A percentile compares a stretch with the other conserved stretches of the same genome.
Conservation (phyloP, 305 asterid genomes). For the Coffea humblotiana region DNA sequence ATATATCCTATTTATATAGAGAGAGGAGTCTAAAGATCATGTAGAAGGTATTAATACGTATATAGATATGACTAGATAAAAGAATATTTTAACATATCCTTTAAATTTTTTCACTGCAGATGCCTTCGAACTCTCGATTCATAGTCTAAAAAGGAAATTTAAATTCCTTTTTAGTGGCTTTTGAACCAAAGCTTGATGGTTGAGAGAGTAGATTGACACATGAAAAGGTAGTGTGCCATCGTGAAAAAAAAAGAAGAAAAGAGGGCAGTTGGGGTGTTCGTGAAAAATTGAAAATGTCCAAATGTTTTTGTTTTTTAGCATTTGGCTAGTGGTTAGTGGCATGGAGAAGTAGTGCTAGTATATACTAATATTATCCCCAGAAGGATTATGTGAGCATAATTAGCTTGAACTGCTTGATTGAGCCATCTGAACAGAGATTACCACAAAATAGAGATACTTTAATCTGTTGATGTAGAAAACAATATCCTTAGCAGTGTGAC, state of each 20-base stretch:
- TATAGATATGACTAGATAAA: no score
- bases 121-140: no score
- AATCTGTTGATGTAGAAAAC: constrained; percentile 16
- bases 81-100: no score
- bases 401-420: constrained; percentile 19
- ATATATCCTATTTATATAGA: no score
- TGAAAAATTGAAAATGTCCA: constrained; percentile 3
- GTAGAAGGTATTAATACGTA: no score
- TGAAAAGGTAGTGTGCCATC: constrained; percentile 11
- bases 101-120: no score
- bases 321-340: constrained; percentile 19
- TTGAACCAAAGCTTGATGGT: no score
- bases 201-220: background rate
- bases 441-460: constrained; percentile 11
- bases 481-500: constrained; percentile 9
- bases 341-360: constrained; percentile 16
- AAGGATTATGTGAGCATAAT: background rate
- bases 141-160: no score
- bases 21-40: no score
- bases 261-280: constrained; percentile 1
- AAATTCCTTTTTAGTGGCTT: no score
- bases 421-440: constrained; percentile 19
- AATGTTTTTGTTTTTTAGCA: constrained; percentile 11
- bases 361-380: constrained; percentile 17
- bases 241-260: no score